Evolutionary conservation across 352 stramenopile species (phyloP).

Genomic region (Nothophytophthora sp.): DNA sequence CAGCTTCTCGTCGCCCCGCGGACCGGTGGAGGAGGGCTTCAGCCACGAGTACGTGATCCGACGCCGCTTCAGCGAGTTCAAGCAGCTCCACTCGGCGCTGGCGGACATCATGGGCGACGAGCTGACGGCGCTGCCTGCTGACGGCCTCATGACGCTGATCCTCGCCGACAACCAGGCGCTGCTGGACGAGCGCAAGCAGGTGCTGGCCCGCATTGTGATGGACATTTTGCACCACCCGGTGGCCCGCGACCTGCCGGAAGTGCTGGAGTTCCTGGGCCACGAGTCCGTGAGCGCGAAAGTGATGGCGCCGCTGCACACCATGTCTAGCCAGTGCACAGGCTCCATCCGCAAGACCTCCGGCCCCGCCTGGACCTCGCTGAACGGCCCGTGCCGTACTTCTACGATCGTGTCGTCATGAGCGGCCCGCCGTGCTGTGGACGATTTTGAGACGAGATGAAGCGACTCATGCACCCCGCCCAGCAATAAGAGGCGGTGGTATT

Average conservation of each 20-base stretch:
- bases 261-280: constrained; percentile 65
- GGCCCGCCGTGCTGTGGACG: neutral
- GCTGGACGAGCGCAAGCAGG: constrained; percentile 60
- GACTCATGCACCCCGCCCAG: no score
- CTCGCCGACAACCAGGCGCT: constrained; percentile 70
- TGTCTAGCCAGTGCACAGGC: constrained; percentile 43
- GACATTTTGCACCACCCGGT: constrained; percentile 57
- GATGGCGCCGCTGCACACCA: constrained; percentile 32
- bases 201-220: constrained; percentile 53
- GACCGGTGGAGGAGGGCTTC: constrained; percentile 39
- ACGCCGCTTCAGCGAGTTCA: constrained; percentile 78
- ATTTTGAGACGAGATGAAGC: neutral
- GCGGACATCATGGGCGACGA: constrained; percentile 56
- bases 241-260: constrained; percentile 68
- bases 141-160: constrained; percentile 75
- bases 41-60: constrained; percentile 67
- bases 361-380: constrained; percentile 55
- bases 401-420: constrained; percentile 16
- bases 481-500: no score
- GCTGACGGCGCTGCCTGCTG: constrained; percentile 60
- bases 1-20: constrained; percentile 15
- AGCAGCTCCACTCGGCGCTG: constrained; percentile 63
- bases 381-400: constrained; percentile 16
- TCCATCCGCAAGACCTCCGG: constrained; percentile 79
- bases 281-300: constrained; percentile 52